Conservation (phyloP, 2,329 filamentous ascomycete species). For the Calonectria pseudoreteaudii region DNA sequence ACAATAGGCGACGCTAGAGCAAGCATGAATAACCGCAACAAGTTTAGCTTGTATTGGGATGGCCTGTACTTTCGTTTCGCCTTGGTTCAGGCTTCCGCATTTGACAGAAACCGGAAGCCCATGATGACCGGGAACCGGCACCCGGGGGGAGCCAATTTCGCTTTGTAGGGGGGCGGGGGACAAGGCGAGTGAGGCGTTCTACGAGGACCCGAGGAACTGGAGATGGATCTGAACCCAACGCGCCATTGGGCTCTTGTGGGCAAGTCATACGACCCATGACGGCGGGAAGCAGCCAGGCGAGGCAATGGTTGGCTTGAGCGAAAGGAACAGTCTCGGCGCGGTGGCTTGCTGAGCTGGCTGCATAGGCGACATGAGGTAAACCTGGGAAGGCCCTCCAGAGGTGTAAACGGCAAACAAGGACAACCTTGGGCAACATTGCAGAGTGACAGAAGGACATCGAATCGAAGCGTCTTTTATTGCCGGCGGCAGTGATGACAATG, state of each 20-base stretch:
- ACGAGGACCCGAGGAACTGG: conserved; percentile 5
- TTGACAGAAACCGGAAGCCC: conserved; percentile 14
- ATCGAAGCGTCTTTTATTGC: conserved; percentile 22
- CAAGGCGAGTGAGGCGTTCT: not conserved
- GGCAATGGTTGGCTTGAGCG: not conserved
- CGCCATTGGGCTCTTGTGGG: not conserved
- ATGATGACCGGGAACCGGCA: conserved; percentile 14
- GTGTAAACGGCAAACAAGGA: not conserved
- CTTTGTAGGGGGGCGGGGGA: not conserved
- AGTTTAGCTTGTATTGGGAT: conserved; percentile 32
- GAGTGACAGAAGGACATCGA: conserved; percentile 4
- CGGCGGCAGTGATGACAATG: conserved; percentile 15
- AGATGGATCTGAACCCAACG: not conserved
- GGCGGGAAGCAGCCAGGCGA: not conserved
- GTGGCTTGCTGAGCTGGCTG: conserved; percentile 21
- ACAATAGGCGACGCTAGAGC: conserved; percentile 32
- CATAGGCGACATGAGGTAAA: not conserved
- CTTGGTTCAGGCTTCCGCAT: conserved; percentile 8
- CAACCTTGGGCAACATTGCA: conserved; percentile 2
- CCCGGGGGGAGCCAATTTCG: not conserved
- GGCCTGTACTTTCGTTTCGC: conserved; percentile 20
- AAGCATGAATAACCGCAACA: conserved; percentile 33
- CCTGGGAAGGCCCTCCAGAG: not conserved
- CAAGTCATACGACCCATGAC: conserved; percentile 15
- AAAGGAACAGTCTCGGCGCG: conserved; percentile 8